Conservation (phyloP, 495 filamentous ascomycete genomes). For the Pyrenopolyporus hunteri region DNA sequence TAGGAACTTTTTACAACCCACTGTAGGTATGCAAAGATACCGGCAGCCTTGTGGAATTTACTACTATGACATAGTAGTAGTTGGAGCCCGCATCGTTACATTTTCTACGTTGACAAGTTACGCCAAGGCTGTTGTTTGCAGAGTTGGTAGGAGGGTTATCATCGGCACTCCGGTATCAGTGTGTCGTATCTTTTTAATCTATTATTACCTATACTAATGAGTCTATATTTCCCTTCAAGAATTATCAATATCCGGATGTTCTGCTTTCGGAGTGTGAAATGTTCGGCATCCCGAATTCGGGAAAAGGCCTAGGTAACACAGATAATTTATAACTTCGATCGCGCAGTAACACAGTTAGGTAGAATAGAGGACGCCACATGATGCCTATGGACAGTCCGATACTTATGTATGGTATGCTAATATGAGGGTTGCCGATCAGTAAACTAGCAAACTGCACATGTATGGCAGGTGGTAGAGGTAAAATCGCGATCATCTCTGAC, state of each 20-base stretch:
- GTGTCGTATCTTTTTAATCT: too few species aligned
- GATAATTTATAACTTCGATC: too few species aligned
- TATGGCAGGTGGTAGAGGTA: constrained; percentile 22
- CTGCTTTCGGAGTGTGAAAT: constrained; percentile 29
- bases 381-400: too few species aligned
- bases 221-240: too few species aligned
- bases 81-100: constrained; percentile 14
- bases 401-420: constrained; percentile 25
- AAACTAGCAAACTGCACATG: constrained; percentile 12
- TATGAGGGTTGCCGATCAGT: constrained; percentile 25
- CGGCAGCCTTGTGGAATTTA: too few species aligned
- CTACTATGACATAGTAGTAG: too few species aligned
- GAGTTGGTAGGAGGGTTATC: constrained; percentile 14
- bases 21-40: too few species aligned
- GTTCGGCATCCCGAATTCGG: constrained; percentile 10
- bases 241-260: too few species aligned
- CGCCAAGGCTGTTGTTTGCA: constrained; percentile 16
- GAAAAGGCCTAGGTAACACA: background rate
- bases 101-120: constrained; percentile 1
- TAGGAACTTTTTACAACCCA: too few species aligned
- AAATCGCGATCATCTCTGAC: constrained; percentile 27
- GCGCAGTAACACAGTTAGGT: constrained; percentile 18
- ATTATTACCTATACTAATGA: too few species aligned
- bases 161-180: too few species aligned
- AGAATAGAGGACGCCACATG: constrained; percentile 12